These are phyloP conservation scores for Didymosphaeria variabile DNA, from an alignment of 2,329 filamentous ascomycete species.

Conservation along the genomic window DNA sequence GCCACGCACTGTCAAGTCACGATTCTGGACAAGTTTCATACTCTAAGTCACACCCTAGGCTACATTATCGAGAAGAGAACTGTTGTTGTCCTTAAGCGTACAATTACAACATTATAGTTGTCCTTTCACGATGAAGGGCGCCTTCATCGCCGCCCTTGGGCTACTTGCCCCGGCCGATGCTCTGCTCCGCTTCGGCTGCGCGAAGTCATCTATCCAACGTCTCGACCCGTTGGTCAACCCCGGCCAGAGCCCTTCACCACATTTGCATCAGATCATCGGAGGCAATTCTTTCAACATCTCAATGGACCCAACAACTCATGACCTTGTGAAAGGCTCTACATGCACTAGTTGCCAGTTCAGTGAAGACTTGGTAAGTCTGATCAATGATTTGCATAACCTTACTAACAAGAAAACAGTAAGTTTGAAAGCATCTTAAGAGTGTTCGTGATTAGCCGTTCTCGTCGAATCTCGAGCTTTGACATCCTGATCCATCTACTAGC, in stretches of 20 bases:
- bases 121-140: conserved; percentile 30
- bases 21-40: no score
- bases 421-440: neutral
- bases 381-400: neutral
- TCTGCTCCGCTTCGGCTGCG: conserved; percentile 28
- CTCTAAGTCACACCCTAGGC: no score
- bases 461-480: neutral
- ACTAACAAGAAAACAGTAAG: conserved; percentile 4
- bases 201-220: conserved; percentile 19
- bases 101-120: neutral
- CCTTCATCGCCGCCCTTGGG: conserved; percentile 27
- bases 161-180: conserved; percentile 31
- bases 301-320: conserved; percentile 43
- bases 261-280: conserved; percentile 47
- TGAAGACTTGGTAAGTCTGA: conserved; percentile 42
- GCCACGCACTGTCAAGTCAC: no score
- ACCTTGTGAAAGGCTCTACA: conserved; percentile 37
- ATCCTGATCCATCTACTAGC: neutral
- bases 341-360: conserved; percentile 55
- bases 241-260: conserved; percentile 23
- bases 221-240: conserved; percentile 27
- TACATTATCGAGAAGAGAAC: neutral
- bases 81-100: neutral
- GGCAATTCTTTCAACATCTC: conserved; percentile 58
- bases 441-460: neutral